Conservation (phyloP, 1,284 basidiomycete species). For the Tilletia horrida region DNA sequence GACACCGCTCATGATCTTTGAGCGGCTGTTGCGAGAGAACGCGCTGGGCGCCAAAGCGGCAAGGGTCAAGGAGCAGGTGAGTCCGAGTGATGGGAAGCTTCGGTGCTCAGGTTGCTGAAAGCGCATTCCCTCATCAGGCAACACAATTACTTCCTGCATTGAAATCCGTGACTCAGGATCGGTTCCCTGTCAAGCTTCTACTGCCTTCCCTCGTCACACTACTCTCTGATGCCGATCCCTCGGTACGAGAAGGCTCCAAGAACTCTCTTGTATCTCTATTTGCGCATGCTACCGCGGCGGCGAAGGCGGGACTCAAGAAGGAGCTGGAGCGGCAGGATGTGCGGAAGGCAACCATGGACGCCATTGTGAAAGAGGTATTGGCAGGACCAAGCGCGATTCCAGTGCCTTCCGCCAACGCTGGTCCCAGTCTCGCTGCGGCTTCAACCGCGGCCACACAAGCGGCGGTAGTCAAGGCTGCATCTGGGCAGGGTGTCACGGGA, state of each 20-base stretch:
- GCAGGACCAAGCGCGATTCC: conserved; percentile 13
- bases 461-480: not conserved
- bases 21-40: conserved; percentile 13
- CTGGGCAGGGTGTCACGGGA: not conserved
- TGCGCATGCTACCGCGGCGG: conserved; percentile 73
- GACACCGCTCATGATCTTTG: conserved; percentile 63
- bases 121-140: conserved; percentile 15
- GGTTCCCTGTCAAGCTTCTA: conserved; percentile 77
- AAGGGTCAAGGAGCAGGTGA: conserved; percentile 21
- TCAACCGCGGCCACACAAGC: not conserved
- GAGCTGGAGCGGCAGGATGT: conserved; percentile 79
- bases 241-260: conserved; percentile 80
- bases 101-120: not conserved
- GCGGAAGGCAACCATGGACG: conserved; percentile 71
- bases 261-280: conserved; percentile 79
- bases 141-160: conserved; percentile 32
- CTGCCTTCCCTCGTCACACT: conserved; percentile 74
- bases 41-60: conserved; percentile 39
- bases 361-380: conserved; percentile 57
- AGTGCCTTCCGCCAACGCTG: not conserved
- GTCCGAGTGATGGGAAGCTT: conserved; percentile 30
- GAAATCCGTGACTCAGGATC: conserved; percentile 3
- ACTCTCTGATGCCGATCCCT: conserved; percentile 83
- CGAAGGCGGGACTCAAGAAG: conserved; percentile 87
- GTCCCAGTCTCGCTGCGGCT: not conserved